Conservation (phyloP, 148 eudicot genomes). For the Dysphania ambrosioides region DNA sequence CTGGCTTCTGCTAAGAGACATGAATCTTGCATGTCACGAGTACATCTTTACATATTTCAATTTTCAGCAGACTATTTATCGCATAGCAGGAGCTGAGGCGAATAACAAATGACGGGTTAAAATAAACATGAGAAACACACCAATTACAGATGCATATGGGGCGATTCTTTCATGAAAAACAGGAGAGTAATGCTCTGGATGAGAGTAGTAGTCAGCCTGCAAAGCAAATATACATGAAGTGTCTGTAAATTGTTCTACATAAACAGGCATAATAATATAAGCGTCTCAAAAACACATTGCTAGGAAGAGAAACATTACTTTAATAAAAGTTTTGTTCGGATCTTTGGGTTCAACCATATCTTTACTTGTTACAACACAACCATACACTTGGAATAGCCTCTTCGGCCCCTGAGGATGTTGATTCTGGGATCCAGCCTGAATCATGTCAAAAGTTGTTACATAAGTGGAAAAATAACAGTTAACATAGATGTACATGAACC, state of each 20-base stretch:
- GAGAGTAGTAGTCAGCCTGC: slow-evolving; percentile 94
- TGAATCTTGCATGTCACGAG: neutral
- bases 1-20: neutral
- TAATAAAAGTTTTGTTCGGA: slow-evolving; percentile 52
- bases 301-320: slow-evolving; percentile 37
- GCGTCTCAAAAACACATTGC: neutral
- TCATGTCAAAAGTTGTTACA: neutral
- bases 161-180: slow-evolving; percentile 85
- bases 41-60: neutral
- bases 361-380: slow-evolving; percentile 83
- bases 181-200: slow-evolving; percentile 89
- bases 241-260: neutral
- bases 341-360: slow-evolving; percentile 81
- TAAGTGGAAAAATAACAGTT: neutral
- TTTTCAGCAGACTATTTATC: neutral
- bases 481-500: neutral
- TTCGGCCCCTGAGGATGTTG: slow-evolving; percentile 39
- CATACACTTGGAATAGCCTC: slow-evolving; percentile 86
- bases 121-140: slow-evolving; percentile 33
- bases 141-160: slow-evolving; percentile 96
- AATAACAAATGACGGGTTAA: neutral
- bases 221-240: slow-evolving; percentile 7
- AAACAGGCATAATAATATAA: neutral
- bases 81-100: neutral
- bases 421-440: slow-evolving; percentile 47